Evolutionary conservation across 2,329 filamentous ascomycete species (phyloP).

Genomic region (Didymosphaeria variabile): DNA sequence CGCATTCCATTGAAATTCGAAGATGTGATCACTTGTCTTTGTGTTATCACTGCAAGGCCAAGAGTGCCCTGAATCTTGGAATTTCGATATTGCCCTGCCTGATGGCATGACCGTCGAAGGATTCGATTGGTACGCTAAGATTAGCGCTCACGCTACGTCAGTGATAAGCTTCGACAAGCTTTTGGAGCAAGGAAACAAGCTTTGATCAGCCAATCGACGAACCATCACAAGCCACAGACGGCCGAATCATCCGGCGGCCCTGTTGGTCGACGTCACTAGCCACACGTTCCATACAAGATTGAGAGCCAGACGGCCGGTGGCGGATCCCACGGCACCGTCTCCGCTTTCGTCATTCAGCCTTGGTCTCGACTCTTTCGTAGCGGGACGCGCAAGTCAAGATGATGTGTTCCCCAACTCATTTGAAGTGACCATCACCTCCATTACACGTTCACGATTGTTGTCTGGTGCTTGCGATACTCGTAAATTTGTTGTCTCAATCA

Average conservation of each 20-base stretch:
- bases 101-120: neutral
- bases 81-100: neutral
- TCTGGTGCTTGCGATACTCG: neutral
- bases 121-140: neutral
- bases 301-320: neutral
- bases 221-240: slow-evolving; percentile 6
- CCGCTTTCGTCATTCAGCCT: slow-evolving; percentile 3
- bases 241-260: neutral
- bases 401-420: neutral
- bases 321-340: slow-evolving; percentile 10
- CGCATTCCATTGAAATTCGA: too few species aligned
- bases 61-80: neutral
- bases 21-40: neutral
- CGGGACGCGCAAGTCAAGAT: slow-evolving; percentile 1
- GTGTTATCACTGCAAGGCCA: neutral
- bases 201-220: neutral
- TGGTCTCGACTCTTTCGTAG: neutral
- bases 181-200: neutral
- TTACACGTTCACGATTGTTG: neutral
- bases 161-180: slow-evolving; percentile 5
- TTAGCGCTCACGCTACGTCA: slow-evolving; percentile 1
- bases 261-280: slow-evolving; percentile 12
- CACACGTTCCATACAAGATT: neutral
- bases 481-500: neutral
- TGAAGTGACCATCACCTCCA: neutral